These are phyloP conservation scores for Nakaseomyces kungkrabaensis DNA, from an alignment of 1,139 yeast species.

Conservation along the genomic window DNA sequence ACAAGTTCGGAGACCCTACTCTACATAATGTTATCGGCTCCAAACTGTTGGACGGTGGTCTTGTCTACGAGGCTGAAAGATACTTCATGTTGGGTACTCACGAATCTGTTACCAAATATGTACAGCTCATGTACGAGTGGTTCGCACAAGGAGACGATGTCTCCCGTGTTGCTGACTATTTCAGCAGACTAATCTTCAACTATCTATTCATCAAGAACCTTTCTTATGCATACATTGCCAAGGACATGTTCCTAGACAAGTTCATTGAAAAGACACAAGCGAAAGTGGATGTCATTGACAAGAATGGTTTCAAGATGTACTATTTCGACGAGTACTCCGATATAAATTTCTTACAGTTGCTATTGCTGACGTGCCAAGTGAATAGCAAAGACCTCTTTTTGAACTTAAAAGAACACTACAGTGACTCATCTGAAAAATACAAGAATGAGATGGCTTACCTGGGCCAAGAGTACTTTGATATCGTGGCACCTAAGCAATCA, in stretches of 20 bases:
- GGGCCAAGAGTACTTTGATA: conserved; percentile 49
- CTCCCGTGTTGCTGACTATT: conserved; percentile 41
- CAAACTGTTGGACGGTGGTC: conserved; percentile 39
- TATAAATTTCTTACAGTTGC: conserved; percentile 60
- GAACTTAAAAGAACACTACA: conserved; percentile 46
- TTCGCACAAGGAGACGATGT: conserved; percentile 26
- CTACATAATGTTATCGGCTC: conserved; percentile 68
- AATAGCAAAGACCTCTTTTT: conserved; percentile 41
- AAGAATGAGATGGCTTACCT: conserved; percentile 40
- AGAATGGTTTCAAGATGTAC: conserved; percentile 21
- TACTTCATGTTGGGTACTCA: conserved; percentile 62
- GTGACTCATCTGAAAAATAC: conserved; percentile 30
- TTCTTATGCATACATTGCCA: conserved; percentile 43
- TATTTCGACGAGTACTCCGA: conserved; percentile 32
- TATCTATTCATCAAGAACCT: conserved; percentile 57
- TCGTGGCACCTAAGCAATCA: conserved; percentile 45
- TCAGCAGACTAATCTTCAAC: conserved; percentile 58
- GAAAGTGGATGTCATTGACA: conserved; percentile 14
- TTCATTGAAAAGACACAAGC: conserved; percentile 31
- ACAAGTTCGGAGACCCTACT: conserved; percentile 62
- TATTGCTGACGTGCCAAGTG: conserved; percentile 53
- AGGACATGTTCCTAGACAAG: conserved; percentile 24
- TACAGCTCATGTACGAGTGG: conserved; percentile 52
- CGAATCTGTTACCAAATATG: conserved; percentile 46
- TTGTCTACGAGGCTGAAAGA: conserved; percentile 42